Conservation (phyloP, 148 eudicot genomes). For the Polygonum aviculare region DNA sequence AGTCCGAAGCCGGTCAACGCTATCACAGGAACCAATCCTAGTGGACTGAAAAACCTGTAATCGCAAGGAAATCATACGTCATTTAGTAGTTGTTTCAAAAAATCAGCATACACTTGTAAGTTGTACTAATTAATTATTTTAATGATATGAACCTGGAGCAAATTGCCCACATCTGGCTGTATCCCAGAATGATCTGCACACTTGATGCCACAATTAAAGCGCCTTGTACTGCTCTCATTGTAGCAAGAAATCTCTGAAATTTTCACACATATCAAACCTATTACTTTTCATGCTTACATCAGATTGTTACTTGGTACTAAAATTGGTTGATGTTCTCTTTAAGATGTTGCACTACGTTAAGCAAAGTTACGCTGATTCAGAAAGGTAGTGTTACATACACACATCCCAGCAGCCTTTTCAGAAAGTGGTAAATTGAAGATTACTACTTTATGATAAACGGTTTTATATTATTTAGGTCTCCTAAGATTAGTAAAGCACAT, state of each 20-base stretch:
- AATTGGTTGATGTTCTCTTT: neutral
- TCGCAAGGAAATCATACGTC: neutral
- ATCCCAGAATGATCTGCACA: constrained; percentile 90
- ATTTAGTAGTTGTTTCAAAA: neutral
- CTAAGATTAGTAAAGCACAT: neutral
- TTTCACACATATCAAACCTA: neutral
- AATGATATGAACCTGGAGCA: constrained; percentile 62
- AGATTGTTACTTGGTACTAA: neutral
- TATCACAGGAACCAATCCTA: constrained; percentile 92
- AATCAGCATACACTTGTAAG: neutral
- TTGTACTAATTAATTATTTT: neutral
- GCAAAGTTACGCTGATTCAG: constrained; percentile 14
- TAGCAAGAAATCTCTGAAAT: constrained; percentile 62
- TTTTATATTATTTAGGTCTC: neutral
- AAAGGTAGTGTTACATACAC: constrained; percentile 14
- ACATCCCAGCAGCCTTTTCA: constrained; percentile 12
- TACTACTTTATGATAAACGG: neutral
- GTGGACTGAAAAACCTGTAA: constrained; percentile 88
- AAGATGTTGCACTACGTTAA: neutral
- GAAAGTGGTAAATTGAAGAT: constrained; percentile 24
- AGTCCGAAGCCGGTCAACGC: constrained; percentile 87
- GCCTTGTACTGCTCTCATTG: constrained; percentile 95
- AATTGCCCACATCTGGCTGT: constrained; percentile 97
- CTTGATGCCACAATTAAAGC: constrained; percentile 95
- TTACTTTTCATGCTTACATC: neutral